These are phyloP conservation scores for Candida sithepensis DNA, from an alignment of 805 yeast species.

Conservation along the genomic window DNA sequence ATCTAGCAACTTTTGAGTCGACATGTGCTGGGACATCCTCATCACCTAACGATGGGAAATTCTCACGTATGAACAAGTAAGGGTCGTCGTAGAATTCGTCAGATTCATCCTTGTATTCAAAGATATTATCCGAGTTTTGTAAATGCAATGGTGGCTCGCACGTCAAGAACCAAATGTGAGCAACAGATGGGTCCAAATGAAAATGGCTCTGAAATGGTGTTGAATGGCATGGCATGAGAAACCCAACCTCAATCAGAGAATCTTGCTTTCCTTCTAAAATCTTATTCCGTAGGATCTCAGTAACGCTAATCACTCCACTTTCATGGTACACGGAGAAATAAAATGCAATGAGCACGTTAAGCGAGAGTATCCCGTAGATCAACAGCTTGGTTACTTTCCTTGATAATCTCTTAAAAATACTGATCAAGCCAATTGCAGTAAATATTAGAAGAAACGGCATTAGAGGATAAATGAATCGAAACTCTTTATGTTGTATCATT, in stretches of 20 bases:
- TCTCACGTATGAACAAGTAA: slow-evolving; percentile 43
- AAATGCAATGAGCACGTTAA: slow-evolving; percentile 15
- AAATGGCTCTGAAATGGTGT: slow-evolving; percentile 91
- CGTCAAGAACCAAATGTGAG: slow-evolving; percentile 70
- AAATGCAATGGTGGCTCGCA: slow-evolving; percentile 85
- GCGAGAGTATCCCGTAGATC: slow-evolving; percentile 4
- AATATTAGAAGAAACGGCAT: slow-evolving; percentile 67
- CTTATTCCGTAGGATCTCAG: slow-evolving; percentile 43
- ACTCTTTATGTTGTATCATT: slow-evolving; percentile 77
- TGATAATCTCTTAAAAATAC: slow-evolving; percentile 7
- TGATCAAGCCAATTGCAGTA: slow-evolving; percentile 39
- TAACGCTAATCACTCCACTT: slow-evolving; percentile 75
- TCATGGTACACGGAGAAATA: slow-evolving; percentile 70
- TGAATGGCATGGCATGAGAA: slow-evolving; percentile 94
- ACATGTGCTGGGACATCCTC: neutral
- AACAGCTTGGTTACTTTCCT: slow-evolving; percentile 5
- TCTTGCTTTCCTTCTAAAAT: slow-evolving; percentile 21
- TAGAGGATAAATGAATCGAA: slow-evolving; percentile 81
- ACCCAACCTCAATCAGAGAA: slow-evolving; percentile 57
- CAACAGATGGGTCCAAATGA: slow-evolving; percentile 46
- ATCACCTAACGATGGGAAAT: slow-evolving; percentile 40
- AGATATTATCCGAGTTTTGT: slow-evolving; percentile 30
- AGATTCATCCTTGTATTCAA: slow-evolving; percentile 75
- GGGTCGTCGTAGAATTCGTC: slow-evolving; percentile 78
- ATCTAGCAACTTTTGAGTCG: slow-evolving; percentile 13